Base-by-base conservation (phyloP, 2,329 filamentous ascomycete species). In the Lasiodiplodia hormozganensis region DNA sequence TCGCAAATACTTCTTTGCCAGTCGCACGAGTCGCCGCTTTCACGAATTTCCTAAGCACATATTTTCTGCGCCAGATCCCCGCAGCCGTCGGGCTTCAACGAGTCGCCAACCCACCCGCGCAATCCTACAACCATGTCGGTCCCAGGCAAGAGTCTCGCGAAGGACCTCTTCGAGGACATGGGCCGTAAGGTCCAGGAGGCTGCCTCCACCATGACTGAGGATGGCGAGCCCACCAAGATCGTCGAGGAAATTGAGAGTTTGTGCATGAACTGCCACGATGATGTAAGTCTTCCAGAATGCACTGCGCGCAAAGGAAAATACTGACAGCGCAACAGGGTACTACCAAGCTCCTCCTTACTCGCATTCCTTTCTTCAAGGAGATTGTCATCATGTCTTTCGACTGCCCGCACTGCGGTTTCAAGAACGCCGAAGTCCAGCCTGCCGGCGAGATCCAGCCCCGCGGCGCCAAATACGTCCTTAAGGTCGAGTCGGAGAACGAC, bases 331-430 rank as follows among this genome's bases (percentile, higher is more conserved):
- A 2, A 6, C 70, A 96, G 92, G 96, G 96, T 75, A 88, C 85
- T 1, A 99, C 96, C 16, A 88, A 91, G 69, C 87, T 99, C 25
- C 89, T 99, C 53, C 89, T 99, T 67, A 97, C 96, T 18, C 89
- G 89, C 72, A 97, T 99, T 68, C 96, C 96, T 18, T 98, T 93
- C 86, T 99, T 99, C 85, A 93, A 94, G 83, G 95, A 99, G 80
- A 90, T 99, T 71, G 93, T 99, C 75, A 88, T 99, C 80, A 97
- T 97, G 90, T 98, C 95, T 71, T 99, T 99, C 81, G 88, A 88
- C 72, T 99, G 96, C 85, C 89, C 93, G 6, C 89, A 97, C 81
- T 99, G 96, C 83, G 85, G 89, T 77, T 91, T 95, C 82, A 89
- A 91, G 72, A 97, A 98, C 84, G 94, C 94, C 80, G 95, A 97